phyloP scores from a whole-genome alignment of 1,284 basidiomycete genomes.

The Fomitopsis palustris region DNA sequence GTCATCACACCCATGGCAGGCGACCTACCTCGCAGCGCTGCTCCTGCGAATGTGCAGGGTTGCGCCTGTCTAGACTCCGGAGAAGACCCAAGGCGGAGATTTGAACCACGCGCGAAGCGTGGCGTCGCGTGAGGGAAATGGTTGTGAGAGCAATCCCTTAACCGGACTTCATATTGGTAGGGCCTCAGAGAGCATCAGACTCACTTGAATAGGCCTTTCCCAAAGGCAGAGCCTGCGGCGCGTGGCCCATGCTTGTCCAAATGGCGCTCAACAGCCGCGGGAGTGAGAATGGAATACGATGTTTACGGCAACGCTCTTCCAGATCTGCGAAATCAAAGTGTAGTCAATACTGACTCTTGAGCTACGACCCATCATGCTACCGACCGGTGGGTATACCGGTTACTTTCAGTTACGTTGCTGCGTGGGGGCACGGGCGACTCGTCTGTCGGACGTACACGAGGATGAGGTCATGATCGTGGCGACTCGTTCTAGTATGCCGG shows the following conservation, averaged over 20 bases:
- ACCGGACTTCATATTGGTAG: not conserved
- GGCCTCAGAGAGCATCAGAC: not conserved
- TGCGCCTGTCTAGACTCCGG: constrained; percentile 5
- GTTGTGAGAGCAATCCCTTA: not conserved
- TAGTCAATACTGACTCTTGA: not conserved
- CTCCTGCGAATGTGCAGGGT: not conserved
- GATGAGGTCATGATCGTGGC: constrained; percentile 14
- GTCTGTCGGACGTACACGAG: constrained; percentile 10
- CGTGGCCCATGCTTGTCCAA: not conserved
- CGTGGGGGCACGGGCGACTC: constrained; percentile 11
- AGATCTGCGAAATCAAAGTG: not conserved
- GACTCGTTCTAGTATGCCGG: constrained; percentile 12
- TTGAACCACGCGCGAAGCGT: constrained; percentile 1
- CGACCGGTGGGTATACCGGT: not conserved
- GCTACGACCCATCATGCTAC: not conserved
- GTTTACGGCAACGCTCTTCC: not conserved
- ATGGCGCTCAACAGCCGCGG: not conserved
- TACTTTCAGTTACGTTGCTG: not conserved
- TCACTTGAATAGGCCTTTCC: not conserved
- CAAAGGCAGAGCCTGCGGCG: not conserved
- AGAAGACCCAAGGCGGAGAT: not conserved
- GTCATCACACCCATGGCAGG: not conserved
- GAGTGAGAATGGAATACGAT: not conserved
- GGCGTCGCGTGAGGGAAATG: not conserved
- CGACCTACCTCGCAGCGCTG: not conserved